Conservation (phyloP, 225 moss, liverwort and hornwort genomes). For the Antitrichia curtipendula region DNA sequence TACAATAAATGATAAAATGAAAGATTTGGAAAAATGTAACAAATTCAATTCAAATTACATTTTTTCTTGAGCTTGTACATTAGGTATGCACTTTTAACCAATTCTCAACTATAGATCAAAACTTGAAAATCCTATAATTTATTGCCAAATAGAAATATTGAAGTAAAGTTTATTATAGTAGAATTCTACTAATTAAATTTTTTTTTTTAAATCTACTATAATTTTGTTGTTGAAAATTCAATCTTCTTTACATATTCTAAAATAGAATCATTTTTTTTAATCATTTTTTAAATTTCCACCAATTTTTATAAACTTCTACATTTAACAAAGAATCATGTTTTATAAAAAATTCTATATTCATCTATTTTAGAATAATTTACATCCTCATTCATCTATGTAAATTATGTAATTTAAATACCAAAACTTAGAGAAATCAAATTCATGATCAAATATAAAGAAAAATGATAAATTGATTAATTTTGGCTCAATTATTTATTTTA, state of each 20-base stretch:
- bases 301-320: background rate
- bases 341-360: background rate
- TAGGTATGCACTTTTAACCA: background rate
- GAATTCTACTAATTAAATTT: too few relatives aligned
- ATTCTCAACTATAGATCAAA: background rate
- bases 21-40: background rate
- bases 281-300: rapidly evolving
- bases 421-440: too few relatives aligned
- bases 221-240: too few relatives aligned
- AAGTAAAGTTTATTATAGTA: background rate
- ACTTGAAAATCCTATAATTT: background rate
- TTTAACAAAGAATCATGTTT: too few relatives aligned
- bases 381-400: background rate
- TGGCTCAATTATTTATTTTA: background rate
- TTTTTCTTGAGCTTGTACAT: too few relatives aligned
- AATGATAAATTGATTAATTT: background rate
- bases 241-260: too few relatives aligned
- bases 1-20: background rate
- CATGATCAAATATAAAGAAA: background rate
- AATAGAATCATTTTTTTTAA: too few relatives aligned
- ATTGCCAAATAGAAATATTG: too few relatives aligned
- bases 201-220: too few relatives aligned
- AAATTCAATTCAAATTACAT: background rate
- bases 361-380: background rate
- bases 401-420: background rate